Conservation (phyloP, 176 grass and related monocot species). For the Oryza rufipogon region DNA sequence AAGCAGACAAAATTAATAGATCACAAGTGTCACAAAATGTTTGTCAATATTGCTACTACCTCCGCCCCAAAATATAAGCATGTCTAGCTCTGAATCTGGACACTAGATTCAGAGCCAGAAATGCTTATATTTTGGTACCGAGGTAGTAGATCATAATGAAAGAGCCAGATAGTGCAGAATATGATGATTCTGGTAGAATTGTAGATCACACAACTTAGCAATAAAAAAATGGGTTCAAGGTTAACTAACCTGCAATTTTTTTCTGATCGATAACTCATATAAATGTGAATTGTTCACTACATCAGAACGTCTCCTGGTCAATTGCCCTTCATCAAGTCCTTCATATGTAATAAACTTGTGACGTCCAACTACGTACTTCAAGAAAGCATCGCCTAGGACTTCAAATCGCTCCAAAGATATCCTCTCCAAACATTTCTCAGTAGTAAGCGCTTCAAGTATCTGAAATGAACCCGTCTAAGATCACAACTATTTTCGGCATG, state of each 20-base stretch:
- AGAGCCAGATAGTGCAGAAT: constrained; percentile 25
- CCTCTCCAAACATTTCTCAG: constrained; percentile 93
- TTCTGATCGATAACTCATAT: constrained; percentile 71
- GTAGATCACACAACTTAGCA: constrained; percentile 28
- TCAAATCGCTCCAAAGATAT: constrained; percentile 92
- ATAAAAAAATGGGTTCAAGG: constrained; percentile 29
- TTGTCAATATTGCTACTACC: background rate
- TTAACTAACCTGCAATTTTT: constrained; percentile 78
- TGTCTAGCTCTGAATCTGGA: too few species aligned
- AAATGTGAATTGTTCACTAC: constrained; percentile 93
- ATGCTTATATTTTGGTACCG: too few species aligned
- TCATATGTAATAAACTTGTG: constrained; percentile 79
- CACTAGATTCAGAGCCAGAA: too few species aligned
- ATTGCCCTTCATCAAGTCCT: constrained; percentile 86
- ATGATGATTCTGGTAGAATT: background rate
- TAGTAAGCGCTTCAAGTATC: constrained; percentile 96
- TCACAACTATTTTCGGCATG: constrained; percentile 28
- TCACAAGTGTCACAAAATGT: constrained; percentile 1
- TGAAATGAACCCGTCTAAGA: constrained; percentile 48
- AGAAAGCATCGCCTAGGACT: constrained; percentile 96
- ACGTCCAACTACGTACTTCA: constrained; percentile 86
- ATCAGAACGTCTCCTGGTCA: constrained; percentile 77
- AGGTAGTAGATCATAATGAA: constrained; percentile 19
- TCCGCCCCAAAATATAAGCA: too few species aligned
- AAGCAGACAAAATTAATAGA: constrained; percentile 26